A percentile compares a stretch with the other conserved stretches of the same genome.
phyloP scores from a whole-genome alignment of 768 basidiomycete species.

The Agrocybe praecox region DNA sequence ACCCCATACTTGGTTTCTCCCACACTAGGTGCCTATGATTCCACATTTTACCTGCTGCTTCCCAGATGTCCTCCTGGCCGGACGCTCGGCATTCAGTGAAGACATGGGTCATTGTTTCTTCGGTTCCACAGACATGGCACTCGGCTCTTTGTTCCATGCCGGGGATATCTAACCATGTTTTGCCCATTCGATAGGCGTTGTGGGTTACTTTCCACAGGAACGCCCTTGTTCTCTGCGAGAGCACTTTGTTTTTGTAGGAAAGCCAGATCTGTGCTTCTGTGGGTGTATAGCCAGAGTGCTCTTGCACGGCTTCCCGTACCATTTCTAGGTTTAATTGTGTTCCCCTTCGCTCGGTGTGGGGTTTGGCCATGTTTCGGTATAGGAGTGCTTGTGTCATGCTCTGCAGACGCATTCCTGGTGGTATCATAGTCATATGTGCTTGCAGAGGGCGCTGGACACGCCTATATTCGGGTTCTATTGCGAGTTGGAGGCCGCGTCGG shows the following conservation, averaged over 20 bases:
- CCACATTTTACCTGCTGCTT: no score
- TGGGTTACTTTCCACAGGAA: conserved; percentile 26
- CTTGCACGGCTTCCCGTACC: neutral
- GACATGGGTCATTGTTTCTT: conserved; percentile 32
- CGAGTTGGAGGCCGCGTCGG: no score
- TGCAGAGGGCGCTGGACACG: no score
- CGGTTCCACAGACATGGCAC: neutral
- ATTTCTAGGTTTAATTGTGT: neutral
- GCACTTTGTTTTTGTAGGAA: neutral
- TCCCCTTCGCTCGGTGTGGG: neutral
- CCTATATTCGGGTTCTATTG: no score
- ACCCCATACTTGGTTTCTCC: no score
- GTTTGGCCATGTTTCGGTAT: neutral
- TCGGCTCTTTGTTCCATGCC: neutral
- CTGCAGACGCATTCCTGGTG: no score
- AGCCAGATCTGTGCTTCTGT: conserved; percentile 9
- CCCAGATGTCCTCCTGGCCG: conserved; percentile 17
- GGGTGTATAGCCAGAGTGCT: neutral
- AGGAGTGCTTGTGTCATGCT: neutral
- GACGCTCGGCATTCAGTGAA: conserved; percentile 23
- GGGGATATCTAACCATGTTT: conserved; percentile 24
- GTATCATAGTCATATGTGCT: no score
- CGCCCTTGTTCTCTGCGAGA: conserved; percentile 4
- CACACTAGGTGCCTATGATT: no score
- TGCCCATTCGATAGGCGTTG: conserved; percentile 19